Conservation (phyloP, 73 alveolate genomes). For the Halteria grandinella region DNA sequence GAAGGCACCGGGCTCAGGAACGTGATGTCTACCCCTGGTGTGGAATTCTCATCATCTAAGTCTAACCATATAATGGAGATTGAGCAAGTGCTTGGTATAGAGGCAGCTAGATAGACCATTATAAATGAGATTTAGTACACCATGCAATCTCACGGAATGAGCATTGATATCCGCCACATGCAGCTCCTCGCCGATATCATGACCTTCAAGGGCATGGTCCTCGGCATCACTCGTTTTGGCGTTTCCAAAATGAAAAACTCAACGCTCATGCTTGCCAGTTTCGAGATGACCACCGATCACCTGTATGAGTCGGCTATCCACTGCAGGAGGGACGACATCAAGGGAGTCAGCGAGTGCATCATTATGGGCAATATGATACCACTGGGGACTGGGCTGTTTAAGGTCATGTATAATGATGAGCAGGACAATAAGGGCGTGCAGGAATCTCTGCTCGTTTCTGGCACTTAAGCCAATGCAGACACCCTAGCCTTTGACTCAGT, state of each 20-base stretch:
- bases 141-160: conserved; percentile 67
- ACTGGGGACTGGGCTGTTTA: conserved; percentile 95
- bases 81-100: conserved; percentile 91
- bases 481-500: too few relatives aligned
- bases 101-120: conserved; percentile 94
- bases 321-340: conserved; percentile 83
- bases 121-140: conserved; percentile 89
- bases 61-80: conserved; percentile 93
- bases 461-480: too few relatives aligned
- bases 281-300: conserved; percentile 96
- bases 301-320: conserved; percentile 93
- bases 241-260: conserved; percentile 93
- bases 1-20: conserved; percentile 95
- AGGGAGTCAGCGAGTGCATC: conserved; percentile 95
- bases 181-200: conserved; percentile 93
- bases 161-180: conserved; percentile 92
- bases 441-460: conserved; percentile 38
- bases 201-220: conserved; percentile 92
- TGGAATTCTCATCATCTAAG: conserved; percentile 71
- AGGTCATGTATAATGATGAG: conserved; percentile 79
- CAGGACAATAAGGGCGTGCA: conserved; percentile 25
- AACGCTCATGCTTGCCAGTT: conserved; percentile 93
- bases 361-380: conserved; percentile 93
- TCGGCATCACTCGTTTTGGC: conserved; percentile 96
- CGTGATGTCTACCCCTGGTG: conserved; percentile 94